Evolutionary conservation across 495 filamentous ascomycete species (phyloP), one percentile per base, ranked within the genome.

Genomic region (Tuber melanosporum): DNA sequence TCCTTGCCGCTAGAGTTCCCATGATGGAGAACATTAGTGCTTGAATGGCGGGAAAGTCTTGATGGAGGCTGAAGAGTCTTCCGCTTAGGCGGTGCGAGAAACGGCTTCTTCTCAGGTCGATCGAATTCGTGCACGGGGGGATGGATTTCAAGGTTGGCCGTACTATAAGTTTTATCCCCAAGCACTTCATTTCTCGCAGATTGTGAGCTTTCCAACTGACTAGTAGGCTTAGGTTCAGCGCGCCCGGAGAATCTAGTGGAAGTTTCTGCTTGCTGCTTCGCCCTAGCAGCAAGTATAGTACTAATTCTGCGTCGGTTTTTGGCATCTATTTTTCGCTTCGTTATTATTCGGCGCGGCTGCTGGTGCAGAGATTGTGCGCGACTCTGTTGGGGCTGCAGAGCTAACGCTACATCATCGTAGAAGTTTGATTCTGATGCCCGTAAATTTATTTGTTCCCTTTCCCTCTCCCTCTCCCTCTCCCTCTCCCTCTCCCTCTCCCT

Each of bases 271-370:
- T 78, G 76, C 22, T 80, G 78, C n/a, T 74, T 66, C 71, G 73
- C 76, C 14, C 74, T 80, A 4, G 78, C 78, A 15, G 78, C 77
- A 76, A 80, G 78, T 77, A 80, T 80, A 39, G 74, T 76, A 19
- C 78, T 80, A 73, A 80, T 73, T 57, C 78, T 80, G 12, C 78
- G 77, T 43, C 78, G 78, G 22, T 80, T 80, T 39, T 76, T 80
- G 12, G 77, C 76, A 26, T 80, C 77, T 7, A 80, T 74, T 62
- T 80, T 80, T 70, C 74, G 46, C 17, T 73, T 43, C 47, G 74
- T 80, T 36, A 71, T 73, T 49, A 75, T 71, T 52, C 78, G 74
- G 47, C 78, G 78, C 62, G 78, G 78, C 32, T 80, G 78, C 32
- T 80, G 78, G 49, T 80, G 78, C 43, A 80, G 44, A 66, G 77